Base-by-base conservation (phyloP, 768 basidiomycete genomes). In the Boletellus emodensis region DNA sequence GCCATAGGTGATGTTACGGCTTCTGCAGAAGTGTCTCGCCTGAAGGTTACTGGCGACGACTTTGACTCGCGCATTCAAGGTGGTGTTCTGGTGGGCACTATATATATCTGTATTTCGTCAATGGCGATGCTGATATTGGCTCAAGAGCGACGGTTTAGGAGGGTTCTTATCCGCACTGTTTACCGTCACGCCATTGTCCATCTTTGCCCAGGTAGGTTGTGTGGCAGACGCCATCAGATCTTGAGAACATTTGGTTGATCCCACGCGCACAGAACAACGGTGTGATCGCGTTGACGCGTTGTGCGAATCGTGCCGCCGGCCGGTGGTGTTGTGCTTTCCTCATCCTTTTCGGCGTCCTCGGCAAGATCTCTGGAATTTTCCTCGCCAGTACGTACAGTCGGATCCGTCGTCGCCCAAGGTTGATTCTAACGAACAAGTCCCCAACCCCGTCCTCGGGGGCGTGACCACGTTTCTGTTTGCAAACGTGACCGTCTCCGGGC, bases 381-480 rank as follows among this genome's bases (percentile, higher is more conserved):
- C 78, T 94, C 15, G 81, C 89, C 1, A 91, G 78, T 76, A 56
- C 39, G 77, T 70, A 2, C 20, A 3, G 30, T 11, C 11, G 3
- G 13, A n/a, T 9, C 33, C 6, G 9, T 13, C 34, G 12, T 11
- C 32, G 14, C 24, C 33, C 7, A 38, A 9, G 8, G 1, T 9
- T 20, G 7, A 8, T 38, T 41, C 42, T 49, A 5, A 60, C 9
- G 11, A 12, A 2, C 13, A 51, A 79, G 78, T 94, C 52, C 91
- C 90, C 1, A 84, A 86, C 60, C 74, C 90, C 0, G 89, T 90
- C 7, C 77, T 90, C 0, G 90, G 90, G 2, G 89, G 90, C 3
- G 88, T 92, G 3, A 94, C 89, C 11, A 91, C 90, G 3, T 92
- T 92, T 76, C 75, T 92, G 10, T 92, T 93, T 61, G 84, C 87